These are phyloP conservation scores for Articulospora tetracladia DNA, from an alignment of 495 filamentous ascomycete species.

Conservation along the genomic window DNA sequence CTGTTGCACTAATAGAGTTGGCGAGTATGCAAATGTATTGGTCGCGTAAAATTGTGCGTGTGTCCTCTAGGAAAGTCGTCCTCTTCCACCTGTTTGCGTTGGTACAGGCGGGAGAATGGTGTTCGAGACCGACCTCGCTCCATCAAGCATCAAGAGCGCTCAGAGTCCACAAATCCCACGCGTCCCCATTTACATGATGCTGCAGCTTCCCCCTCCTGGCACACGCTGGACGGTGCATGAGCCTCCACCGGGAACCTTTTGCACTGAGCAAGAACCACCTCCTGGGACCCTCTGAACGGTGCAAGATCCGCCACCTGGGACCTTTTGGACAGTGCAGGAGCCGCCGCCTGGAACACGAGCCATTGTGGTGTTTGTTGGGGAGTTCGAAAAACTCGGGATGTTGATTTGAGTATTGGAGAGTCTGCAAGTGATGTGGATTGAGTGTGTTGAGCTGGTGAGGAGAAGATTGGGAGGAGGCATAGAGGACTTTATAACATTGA, in stretches of 20 bases:
- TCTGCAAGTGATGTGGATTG: neutral
- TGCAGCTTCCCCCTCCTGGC: neutral
- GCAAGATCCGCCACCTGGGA: neutral
- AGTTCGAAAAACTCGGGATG: neutral
- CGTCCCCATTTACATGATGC: neutral
- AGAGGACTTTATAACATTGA: neutral
- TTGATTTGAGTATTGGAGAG: neutral
- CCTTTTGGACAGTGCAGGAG: neutral
- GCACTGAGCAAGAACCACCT: neutral
- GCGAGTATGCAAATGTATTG: no score
- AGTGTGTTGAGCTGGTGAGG: neutral
- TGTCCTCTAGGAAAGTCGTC: neutral
- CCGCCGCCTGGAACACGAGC: neutral
- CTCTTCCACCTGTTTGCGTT: neutral
- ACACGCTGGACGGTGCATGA: neutral
- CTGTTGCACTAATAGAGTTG: no score
- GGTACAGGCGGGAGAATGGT: neutral
- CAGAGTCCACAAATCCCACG: neutral
- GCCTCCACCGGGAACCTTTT: neutral
- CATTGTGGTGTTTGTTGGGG: neutral
- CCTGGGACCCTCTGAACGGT: neutral
- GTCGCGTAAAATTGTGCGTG: no score
- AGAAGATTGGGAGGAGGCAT: neutral
- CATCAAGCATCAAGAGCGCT: neutral
- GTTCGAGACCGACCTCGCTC: neutral